Conservation (phyloP, 176 grass and related monocot species). For the Carex kokanica region DNA sequence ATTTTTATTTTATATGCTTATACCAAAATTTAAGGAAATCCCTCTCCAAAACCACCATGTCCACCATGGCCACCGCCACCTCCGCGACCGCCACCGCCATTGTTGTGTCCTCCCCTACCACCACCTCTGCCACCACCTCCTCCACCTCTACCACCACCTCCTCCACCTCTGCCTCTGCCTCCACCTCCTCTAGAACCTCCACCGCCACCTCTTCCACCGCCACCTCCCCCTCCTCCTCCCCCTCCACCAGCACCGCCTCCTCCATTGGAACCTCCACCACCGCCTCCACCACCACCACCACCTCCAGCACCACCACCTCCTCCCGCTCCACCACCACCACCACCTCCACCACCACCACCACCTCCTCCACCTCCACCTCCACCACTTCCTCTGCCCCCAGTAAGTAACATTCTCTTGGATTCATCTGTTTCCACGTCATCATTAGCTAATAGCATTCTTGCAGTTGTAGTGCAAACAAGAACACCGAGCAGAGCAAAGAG, state of each 20-base stretch:
- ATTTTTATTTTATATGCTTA: too few relatives aligned
- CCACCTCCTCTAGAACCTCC: not conserved
- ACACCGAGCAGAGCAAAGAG: not conserved
- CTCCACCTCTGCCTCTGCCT: too few relatives aligned
- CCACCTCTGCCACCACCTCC: too few relatives aligned
- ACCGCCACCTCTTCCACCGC: too few relatives aligned
- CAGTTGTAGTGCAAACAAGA: not conserved
- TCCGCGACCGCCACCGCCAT: too few relatives aligned
- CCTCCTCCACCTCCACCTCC: conserved; percentile 4
- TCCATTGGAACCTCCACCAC: not conserved
- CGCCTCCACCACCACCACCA: not conserved
- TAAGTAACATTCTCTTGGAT: conserved; percentile 3
- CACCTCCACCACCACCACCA: too few relatives aligned
- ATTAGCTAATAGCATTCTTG: not conserved
- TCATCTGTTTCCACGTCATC: not conserved
- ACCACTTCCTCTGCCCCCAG: not conserved
- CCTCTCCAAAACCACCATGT: too few relatives aligned
- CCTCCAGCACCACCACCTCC: not conserved
- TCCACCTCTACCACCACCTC: too few relatives aligned
- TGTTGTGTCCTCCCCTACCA: too few relatives aligned
- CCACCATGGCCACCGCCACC: too few relatives aligned
- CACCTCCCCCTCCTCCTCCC: not conserved
- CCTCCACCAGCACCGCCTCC: not conserved
- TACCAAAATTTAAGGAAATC: too few relatives aligned
- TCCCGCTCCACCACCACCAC: not conserved